Evolutionary conservation across 2,329 filamentous ascomycete genomes (phyloP), one percentile per base, ranked within the genome.

Genomic region (Cytospora mali): DNA sequence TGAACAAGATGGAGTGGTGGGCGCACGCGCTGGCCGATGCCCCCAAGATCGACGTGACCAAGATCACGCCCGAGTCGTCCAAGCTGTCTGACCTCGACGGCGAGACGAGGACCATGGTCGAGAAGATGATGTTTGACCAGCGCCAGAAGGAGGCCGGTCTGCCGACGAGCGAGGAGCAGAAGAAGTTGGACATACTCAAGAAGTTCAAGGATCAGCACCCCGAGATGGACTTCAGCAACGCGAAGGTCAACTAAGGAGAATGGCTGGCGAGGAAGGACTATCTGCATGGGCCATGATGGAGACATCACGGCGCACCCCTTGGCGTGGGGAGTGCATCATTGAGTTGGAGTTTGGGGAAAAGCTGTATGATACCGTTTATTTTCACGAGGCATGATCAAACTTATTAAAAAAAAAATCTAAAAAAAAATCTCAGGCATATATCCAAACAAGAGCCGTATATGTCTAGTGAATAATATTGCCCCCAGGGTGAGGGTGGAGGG

Each of bases 81-180:
- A 96, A 93, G 76, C 82, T 99, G 72, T 88, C 90, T 62, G 95
- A 99, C 75, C 81, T 99, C 69, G 94, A 98, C 73, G 95, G 95
- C 65, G 91, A 96, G 82, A 99, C 95, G 59, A 86, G 95, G 67
- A 86, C 88, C 64, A 98, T 99, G 94, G 95, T 99, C 51, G 95
- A 99, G 87, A 99, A 99, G 86, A 99, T 99, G 95, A 99, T 99
- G 95, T 99, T 85, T 72, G 95, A 99, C 80, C 95, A 99, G 83
- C 84, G 91, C 69, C 93, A 98, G 81, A 99, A 99, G 86, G 93
- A 98, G 81, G 81, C 85, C 76, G 95, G 95, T 5, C 84, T 90
- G 76, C 92, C 93, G 53, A 93, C 89, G 14, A 96, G 92, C 68
- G 95, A 98, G 69, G 95, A 99, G 81, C 88, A 96, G 84, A 92